Evolutionary conservation across 2,329 filamentous ascomycete genomes (phyloP).

Genomic region (Fusarium coffeatum): DNA sequence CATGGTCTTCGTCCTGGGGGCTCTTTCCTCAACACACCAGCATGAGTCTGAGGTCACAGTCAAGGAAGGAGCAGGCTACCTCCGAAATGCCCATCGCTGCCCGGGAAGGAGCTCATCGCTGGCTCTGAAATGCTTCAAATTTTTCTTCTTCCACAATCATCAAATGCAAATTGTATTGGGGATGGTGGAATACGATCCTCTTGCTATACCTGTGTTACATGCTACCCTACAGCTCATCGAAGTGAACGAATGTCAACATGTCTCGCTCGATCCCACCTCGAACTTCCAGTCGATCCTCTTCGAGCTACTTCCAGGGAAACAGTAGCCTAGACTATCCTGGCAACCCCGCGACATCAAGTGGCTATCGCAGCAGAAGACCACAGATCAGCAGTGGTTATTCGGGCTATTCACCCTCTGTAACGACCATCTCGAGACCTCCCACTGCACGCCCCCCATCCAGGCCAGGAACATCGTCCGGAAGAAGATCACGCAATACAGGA

Average conservation of each 20-base stretch:
- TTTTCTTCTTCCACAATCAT: neutral
- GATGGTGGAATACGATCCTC: neutral
- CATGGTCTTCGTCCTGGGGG: fast-evolving
- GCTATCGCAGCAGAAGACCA: neutral
- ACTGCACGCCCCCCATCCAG: constrained; percentile 42
- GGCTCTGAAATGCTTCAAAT: neutral
- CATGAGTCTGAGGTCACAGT: neutral
- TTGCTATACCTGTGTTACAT: neutral
- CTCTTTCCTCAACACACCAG: fast-evolving
- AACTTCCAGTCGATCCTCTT: constrained; percentile 27
- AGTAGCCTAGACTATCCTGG: neutral
- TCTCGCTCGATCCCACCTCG: constrained; percentile 15
- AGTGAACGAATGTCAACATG: constrained; percentile 1
- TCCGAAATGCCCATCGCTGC: neutral
- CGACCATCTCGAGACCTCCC: constrained; percentile 34
- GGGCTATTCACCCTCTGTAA: constrained; percentile 25
- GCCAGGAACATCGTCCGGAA: constrained; percentile 57
- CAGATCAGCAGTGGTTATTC: constrained; percentile 15
- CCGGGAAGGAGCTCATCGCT: neutral
- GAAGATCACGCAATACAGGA: constrained; percentile 57
- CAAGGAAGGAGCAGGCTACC: neutral
- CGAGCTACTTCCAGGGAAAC: constrained; percentile 42
- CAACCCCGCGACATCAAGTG: neutral
- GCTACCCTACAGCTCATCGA: neutral
- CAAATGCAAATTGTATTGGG: neutral